Conservation (phyloP, 2,329 filamentous ascomycete genomes). For the Stemphylium lycopersici region DNA sequence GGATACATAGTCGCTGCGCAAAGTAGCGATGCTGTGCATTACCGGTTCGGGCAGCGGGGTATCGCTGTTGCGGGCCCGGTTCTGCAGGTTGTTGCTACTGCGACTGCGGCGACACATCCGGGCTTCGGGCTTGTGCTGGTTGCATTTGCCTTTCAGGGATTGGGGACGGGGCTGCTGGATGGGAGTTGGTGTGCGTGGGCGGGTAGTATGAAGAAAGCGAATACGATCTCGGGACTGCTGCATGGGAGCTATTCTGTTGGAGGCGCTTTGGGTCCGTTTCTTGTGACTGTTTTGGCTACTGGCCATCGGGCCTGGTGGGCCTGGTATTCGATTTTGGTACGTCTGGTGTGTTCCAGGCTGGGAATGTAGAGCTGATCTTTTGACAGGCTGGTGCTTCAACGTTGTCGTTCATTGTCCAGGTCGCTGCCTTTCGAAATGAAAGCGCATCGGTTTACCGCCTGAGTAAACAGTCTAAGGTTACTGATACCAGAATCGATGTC, state of each 20-base stretch:
- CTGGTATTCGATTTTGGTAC: slow-evolving; percentile 51
- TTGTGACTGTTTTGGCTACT: slow-evolving; percentile 41
- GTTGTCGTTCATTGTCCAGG: slow-evolving; percentile 33
- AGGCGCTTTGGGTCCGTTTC: slow-evolving; percentile 48
- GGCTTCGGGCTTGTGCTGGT: slow-evolving; percentile 43
- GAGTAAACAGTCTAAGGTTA: slow-evolving; percentile 23
- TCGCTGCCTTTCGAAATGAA: slow-evolving; percentile 49
- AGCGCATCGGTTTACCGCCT: slow-evolving; percentile 40
- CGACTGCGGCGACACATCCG: slow-evolving; percentile 35
- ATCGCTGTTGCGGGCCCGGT: slow-evolving; percentile 51
- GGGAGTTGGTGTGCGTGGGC: slow-evolving; percentile 56
- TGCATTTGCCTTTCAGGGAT: slow-evolving; percentile 40
- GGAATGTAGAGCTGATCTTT: background rate
- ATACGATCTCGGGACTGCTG: slow-evolving; percentile 49
- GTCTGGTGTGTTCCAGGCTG: slow-evolving; percentile 5
- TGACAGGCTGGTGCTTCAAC: slow-evolving; percentile 7
- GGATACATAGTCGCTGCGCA: slow-evolving; percentile 55
- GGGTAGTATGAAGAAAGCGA: slow-evolving; percentile 49
- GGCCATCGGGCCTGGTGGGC: slow-evolving; percentile 43
- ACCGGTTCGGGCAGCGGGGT: slow-evolving; percentile 50
- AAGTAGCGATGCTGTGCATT: slow-evolving; percentile 50
- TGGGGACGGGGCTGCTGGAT: slow-evolving; percentile 53
- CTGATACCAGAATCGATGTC: slow-evolving; percentile 3
- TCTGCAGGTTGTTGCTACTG: slow-evolving; percentile 45
- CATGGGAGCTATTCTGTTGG: slow-evolving; percentile 52